A percentile compares a stretch with the other conserved stretches of the same genome.
Evolutionary conservation across 805 yeast species (phyloP).

Genomic region (Naumovozyma castellii): DNA sequence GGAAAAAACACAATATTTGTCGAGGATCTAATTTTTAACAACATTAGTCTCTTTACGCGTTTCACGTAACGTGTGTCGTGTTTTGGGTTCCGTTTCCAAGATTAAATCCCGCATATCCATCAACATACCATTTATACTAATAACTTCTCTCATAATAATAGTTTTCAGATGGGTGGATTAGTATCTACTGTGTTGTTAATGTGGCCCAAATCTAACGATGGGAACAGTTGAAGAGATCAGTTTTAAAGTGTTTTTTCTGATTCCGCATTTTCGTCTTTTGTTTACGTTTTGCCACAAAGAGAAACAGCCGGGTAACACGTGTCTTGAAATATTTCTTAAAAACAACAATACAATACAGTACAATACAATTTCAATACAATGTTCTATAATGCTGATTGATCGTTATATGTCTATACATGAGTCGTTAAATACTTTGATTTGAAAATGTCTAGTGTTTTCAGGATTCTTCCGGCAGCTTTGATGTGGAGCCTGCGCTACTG

Average conservation of each 20-base stretch:
- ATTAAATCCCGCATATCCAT: too few species aligned
- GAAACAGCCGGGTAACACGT: neutral
- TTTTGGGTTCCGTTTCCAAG: neutral
- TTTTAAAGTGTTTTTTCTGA: neutral
- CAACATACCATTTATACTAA: slow-evolving; percentile 77
- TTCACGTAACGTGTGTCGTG: too few species aligned
- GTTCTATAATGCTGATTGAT: too few species aligned
- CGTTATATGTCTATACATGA: too few species aligned
- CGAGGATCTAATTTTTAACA: too few species aligned
- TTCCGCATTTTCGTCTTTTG: slow-evolving; percentile 4
- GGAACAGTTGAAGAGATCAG: neutral
- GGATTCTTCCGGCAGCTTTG: too few species aligned
- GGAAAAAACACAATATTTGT: neutral
- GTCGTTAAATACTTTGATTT: neutral
- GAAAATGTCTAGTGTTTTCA: too few species aligned
- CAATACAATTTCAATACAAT: too few species aligned
- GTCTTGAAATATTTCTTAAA: too few species aligned
- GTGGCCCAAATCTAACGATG: neutral
- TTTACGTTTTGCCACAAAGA: slow-evolving; percentile 20
- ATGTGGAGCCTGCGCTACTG: neutral
- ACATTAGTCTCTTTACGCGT: neutral
- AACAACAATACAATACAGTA: too few species aligned
- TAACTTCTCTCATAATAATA: slow-evolving; percentile 73
- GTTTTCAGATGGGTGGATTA: neutral
- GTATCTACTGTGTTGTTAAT: too few species aligned